phyloP scores from a whole-genome alignment of 176 grass and related monocot genomes.

The Alopecurus myosuroides region DNA sequence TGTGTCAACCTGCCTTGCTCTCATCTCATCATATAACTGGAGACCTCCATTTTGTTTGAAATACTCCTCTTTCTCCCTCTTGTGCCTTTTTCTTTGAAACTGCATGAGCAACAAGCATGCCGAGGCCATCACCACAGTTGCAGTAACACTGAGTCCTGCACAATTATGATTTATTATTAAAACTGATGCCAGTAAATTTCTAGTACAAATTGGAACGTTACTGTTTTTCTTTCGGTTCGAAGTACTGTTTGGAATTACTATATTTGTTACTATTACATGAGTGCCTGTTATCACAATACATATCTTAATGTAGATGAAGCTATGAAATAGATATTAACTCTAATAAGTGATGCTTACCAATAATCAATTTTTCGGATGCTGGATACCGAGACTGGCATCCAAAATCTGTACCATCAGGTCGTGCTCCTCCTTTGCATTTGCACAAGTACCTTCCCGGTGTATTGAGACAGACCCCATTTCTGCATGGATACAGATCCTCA shows the following conservation, averaged over 20 bases:
- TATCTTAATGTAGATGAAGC: background rate
- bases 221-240: background rate
- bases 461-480: background rate
- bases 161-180: background rate
- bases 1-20: too few species aligned
- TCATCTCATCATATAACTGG: too few species aligned
- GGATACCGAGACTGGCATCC: background rate
- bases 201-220: background rate
- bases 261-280: background rate
- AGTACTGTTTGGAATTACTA: background rate
- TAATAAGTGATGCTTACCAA: background rate
- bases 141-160: background rate
- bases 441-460: background rate
- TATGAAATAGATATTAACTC: background rate
- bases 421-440: background rate
- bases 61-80: too few species aligned
- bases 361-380: background rate
- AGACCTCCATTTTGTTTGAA: too few species aligned
- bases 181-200: background rate
- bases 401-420: background rate
- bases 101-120: background rate
- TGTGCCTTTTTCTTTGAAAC: too few species aligned
- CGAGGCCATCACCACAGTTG: background rate
- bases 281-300: background rate
- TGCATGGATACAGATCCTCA: background rate